A percentile compares a stretch with the other conserved stretches of the same genome.
Conservation (phyloP, 2,329 filamentous ascomycete species). For the Pseudogymnoascus verrucosus region DNA sequence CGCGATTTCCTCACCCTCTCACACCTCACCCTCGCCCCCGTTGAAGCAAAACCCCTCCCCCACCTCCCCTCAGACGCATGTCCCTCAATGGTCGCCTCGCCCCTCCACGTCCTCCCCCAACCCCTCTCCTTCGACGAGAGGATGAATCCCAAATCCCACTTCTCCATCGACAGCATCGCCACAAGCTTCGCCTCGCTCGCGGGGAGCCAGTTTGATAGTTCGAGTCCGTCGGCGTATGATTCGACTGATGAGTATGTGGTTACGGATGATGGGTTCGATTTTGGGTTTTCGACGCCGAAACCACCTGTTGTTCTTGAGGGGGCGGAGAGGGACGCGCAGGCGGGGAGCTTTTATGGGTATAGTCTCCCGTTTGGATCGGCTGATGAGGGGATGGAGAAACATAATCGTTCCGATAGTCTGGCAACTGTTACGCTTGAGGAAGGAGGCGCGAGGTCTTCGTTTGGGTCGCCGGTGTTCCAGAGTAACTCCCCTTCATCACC, state of each 20-base stretch:
- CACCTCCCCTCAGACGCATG: constrained; percentile 18
- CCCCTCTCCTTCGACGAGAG: constrained; percentile 9
- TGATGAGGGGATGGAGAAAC: neutral
- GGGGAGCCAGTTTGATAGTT: constrained; percentile 20
- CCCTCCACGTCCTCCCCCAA: constrained; percentile 13
- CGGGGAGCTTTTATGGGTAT: neutral
- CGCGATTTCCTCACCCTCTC: neutral
- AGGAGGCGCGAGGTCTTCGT: constrained; percentile 22
- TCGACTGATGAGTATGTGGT: constrained; percentile 13
- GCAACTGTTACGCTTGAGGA: constrained; percentile 14
- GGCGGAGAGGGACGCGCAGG: neutral
- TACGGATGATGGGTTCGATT: constrained; percentile 19
- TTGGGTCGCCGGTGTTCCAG: neutral
- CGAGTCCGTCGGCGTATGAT: constrained; percentile 16
- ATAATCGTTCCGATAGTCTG: neutral
- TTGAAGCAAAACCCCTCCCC: constrained; percentile 24
- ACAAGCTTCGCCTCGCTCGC: constrained; percentile 21
- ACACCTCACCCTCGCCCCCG: constrained; percentile 10
- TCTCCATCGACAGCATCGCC: constrained; percentile 25
- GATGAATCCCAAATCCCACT: constrained; percentile 20
- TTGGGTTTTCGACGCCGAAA: constrained; percentile 9
- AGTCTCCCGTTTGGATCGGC: neutral
- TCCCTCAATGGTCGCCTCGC: constrained; percentile 11
- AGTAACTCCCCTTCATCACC: neutral
- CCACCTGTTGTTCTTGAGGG: neutral